These are phyloP conservation scores for Alternaria sp. DNA, from an alignment of 2,329 filamentous ascomycete genomes.

Conservation along the genomic window DNA sequence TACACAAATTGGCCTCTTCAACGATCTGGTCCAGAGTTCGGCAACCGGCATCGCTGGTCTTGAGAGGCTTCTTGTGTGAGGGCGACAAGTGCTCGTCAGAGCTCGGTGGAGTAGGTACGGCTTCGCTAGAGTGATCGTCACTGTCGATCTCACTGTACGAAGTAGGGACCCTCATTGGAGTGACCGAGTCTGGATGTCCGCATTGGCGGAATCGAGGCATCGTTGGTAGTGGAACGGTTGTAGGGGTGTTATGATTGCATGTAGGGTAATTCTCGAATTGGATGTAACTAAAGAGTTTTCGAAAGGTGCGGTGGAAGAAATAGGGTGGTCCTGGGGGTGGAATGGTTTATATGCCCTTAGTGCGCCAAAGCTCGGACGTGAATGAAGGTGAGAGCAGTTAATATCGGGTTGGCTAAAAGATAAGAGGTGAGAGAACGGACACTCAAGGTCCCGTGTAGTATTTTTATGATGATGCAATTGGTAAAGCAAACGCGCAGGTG, in stretches of 20 bases:
- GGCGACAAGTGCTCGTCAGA: background rate
- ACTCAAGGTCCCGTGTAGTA: background rate
- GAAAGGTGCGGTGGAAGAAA: background rate
- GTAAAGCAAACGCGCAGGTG: background rate
- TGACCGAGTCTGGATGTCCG: background rate
- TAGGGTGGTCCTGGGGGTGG: background rate
- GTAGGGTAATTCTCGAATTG: background rate
- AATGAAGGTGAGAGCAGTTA: conserved; percentile 1
- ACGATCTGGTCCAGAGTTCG: background rate
- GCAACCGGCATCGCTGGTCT: background rate
- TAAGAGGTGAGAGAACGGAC: background rate
- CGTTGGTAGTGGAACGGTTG: background rate
- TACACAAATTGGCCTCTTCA: background rate
- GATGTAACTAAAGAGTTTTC: background rate
- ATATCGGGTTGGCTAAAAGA: background rate
- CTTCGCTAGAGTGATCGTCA: background rate
- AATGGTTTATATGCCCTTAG: conserved; percentile 1
- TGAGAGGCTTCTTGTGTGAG: background rate
- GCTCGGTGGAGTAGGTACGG: background rate
- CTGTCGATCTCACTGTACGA: conserved; percentile 1
- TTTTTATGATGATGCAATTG: background rate
- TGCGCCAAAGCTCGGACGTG: background rate
- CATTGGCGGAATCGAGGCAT: background rate
- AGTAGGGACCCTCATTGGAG: background rate
- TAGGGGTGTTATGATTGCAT: background rate